These are phyloP conservation scores for Vigna mungo DNA, from an alignment of 306 rosid species.

Conservation along the genomic window DNA sequence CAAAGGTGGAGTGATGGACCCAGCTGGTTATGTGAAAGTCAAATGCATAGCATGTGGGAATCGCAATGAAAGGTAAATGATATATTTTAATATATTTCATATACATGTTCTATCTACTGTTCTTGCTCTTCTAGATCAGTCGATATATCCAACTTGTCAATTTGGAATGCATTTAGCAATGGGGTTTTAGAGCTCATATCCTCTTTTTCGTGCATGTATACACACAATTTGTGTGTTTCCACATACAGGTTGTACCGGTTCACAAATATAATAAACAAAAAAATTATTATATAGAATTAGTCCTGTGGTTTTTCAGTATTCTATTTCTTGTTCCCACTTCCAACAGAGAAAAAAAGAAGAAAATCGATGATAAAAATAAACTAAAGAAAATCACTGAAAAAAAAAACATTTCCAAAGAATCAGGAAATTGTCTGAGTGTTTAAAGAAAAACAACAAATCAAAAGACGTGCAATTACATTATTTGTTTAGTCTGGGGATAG, in stretches of 20 bases:
- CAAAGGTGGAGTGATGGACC: conserved; percentile 96
- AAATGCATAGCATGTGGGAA: conserved; percentile 90
- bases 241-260: conserved; percentile 3
- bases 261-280: not conserved
- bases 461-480: conserved; percentile 22
- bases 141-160: conserved; percentile 28
- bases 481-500: conserved; percentile 8
- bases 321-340: conserved; percentile 32
- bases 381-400: conserved; percentile 2
- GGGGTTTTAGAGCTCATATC: conserved; percentile 18
- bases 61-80: conserved; percentile 71
- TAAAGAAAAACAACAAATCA: conserved; percentile 7
- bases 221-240: not conserved
- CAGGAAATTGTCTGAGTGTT: conserved; percentile 16
- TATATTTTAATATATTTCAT: conserved; percentile 16
- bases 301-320: conserved; percentile 10
- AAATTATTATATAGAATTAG: conserved; percentile 1
- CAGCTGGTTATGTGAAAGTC: conserved; percentile 90
- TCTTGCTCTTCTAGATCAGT: conserved; percentile 41
- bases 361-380: not conserved
- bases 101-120: conserved; percentile 22
- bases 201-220: conserved; percentile 21
- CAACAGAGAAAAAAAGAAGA: not conserved
- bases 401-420: conserved; percentile 1
- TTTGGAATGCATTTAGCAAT: conserved; percentile 26